Evolutionary conservation across 441 rosid species (phyloP).

Genomic region (Raphanus hybrid): DNA sequence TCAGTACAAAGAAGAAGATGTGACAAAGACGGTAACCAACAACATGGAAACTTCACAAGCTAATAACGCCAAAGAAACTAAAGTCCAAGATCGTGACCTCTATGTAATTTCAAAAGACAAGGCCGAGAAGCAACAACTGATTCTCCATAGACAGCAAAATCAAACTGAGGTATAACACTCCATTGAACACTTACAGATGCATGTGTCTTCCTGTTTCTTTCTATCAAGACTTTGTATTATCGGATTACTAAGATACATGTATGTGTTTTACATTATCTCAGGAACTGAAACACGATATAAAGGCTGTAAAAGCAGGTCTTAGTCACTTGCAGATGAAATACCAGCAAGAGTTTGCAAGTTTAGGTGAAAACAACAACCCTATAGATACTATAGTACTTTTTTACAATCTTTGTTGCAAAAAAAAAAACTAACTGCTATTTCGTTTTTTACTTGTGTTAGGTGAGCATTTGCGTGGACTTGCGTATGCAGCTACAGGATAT

Average conservation of each 20-base stretch:
- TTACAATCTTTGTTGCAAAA: too few relatives aligned
- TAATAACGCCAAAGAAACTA: not conserved
- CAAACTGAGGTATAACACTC: conserved; percentile 59
- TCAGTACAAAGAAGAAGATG: conserved; percentile 21
- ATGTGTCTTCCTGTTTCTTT: conserved; percentile 3
- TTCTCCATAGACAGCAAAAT: conserved; percentile 66
- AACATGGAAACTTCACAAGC: conserved; percentile 30
- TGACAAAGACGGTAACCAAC: conserved; percentile 18
- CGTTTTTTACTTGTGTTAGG: conserved; percentile 48
- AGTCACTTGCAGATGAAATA: conserved; percentile 54
- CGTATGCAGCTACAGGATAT: conserved; percentile 68
- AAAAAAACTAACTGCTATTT: too few relatives aligned
- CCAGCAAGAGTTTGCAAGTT: conserved; percentile 54
- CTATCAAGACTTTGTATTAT: conserved; percentile 4
- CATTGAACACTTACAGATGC: not conserved
- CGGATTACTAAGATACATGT: not conserved
- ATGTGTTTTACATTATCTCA: conserved; percentile 18
- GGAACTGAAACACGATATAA: conserved; percentile 60
- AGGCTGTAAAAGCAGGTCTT: conserved; percentile 50
- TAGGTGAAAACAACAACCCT: conserved; percentile 48
- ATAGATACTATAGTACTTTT: not conserved
- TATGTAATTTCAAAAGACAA: conserved; percentile 34
- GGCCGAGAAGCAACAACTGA: conserved; percentile 55
- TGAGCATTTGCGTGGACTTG: conserved; percentile 54
- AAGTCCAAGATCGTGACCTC: conserved; percentile 18